phyloP scores from a whole-genome alignment of 2,329 filamentous ascomycete genomes.

The Cladosporium colombiae region DNA sequence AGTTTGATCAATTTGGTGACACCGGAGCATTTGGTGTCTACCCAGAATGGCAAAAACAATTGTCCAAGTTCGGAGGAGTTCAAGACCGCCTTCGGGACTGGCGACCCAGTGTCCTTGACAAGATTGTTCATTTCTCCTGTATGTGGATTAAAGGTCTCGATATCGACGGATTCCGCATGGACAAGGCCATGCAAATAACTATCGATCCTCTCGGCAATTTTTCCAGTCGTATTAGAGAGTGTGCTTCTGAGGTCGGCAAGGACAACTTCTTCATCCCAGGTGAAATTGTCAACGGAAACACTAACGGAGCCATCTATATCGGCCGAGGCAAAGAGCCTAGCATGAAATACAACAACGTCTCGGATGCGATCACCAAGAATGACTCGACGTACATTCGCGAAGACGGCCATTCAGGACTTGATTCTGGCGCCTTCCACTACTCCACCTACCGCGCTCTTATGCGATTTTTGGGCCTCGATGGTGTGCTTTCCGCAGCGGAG shows the following conservation, averaged over 20 bases:
- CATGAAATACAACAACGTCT: conserved; percentile 50
- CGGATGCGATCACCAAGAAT: conserved; percentile 52
- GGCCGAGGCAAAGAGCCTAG: conserved; percentile 61
- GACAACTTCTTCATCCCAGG: conserved; percentile 65
- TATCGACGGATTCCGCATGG: conserved; percentile 66
- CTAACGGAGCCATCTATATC: conserved; percentile 60
- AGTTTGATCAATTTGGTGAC: conserved; percentile 66
- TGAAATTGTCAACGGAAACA: conserved; percentile 65
- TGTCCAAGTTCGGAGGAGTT: conserved; percentile 66
- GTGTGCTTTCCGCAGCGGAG: conserved; percentile 56
- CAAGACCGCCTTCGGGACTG: conserved; percentile 68
- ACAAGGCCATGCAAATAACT: conserved; percentile 66
- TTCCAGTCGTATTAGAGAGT: conserved; percentile 57
- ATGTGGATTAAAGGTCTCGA: conserved; percentile 63
- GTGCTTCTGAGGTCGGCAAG: conserved; percentile 59
- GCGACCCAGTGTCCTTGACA: conserved; percentile 58
- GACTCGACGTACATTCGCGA: conserved; percentile 56
- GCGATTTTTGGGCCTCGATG: conserved; percentile 62
- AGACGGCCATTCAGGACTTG: conserved; percentile 55
- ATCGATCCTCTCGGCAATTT: conserved; percentile 62
- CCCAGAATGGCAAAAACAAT: conserved; percentile 63
- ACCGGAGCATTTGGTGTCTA: conserved; percentile 65
- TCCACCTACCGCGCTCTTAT: conserved; percentile 63
- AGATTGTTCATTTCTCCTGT: conserved; percentile 63
- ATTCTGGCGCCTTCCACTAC: conserved; percentile 64